These are phyloP conservation scores for Kazachstania viticola DNA, from an alignment of 805 yeast genomes.

Conservation along the genomic window DNA sequence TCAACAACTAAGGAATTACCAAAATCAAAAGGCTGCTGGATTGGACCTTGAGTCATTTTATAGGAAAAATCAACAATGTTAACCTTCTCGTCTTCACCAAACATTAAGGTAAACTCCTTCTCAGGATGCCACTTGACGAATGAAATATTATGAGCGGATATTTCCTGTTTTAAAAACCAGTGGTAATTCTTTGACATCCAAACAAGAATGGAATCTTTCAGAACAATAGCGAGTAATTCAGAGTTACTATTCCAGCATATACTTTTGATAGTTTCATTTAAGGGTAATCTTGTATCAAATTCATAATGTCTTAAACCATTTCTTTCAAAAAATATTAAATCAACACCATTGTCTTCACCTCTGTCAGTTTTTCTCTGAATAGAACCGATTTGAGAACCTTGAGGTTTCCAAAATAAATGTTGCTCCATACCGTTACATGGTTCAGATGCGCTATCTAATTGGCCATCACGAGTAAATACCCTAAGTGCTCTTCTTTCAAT, in stretches of 20 bases:
- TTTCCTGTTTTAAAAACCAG: constrained; percentile 87
- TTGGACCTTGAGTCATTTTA: constrained; percentile 56
- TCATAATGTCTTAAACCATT: constrained; percentile 90
- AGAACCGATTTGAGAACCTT: constrained; percentile 77
- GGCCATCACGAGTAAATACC: constrained; percentile 72
- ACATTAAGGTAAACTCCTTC: constrained; percentile 62
- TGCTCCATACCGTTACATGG: constrained; percentile 78
- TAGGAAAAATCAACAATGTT: constrained; percentile 60
- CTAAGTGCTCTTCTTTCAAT: constrained; percentile 63
- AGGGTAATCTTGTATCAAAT: constrained; percentile 54
- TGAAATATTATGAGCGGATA: constrained; percentile 27
- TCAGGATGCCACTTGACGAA: constrained; percentile 81
- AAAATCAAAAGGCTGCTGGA: constrained; percentile 51
- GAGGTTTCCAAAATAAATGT: constrained; percentile 76
- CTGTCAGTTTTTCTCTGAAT: constrained; percentile 45
- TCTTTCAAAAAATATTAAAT: constrained; percentile 74
- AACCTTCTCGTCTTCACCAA: constrained; percentile 42
- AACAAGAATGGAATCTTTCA: constrained; percentile 54
- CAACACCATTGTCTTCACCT: constrained; percentile 33
- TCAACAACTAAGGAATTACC: constrained; percentile 80
- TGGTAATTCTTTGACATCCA: constrained; percentile 92
- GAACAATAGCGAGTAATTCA: constrained; percentile 63
- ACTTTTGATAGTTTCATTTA: constrained; percentile 36
- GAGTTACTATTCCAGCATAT: constrained; percentile 75
- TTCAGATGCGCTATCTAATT: constrained; percentile 71